Evolutionary conservation across 345 rosid species (phyloP).

Genomic region (Hevea brasiliensis): DNA sequence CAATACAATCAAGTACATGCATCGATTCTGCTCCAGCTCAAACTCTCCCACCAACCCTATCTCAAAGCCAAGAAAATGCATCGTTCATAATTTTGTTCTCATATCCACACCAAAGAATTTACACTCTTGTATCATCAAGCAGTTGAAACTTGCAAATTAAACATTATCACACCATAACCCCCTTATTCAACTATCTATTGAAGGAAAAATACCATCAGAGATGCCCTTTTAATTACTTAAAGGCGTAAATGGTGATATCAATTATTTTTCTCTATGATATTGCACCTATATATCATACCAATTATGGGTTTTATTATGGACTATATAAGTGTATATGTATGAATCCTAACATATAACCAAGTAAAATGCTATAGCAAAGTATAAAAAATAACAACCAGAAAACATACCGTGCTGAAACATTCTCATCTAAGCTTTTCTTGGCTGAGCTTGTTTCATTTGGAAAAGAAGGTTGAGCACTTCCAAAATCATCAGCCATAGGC

Average conservation of each 20-base stretch:
- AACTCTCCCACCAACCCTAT: background rate
- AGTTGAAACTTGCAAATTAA: background rate
- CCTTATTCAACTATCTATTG: background rate
- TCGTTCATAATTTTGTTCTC: background rate
- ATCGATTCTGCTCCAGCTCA: background rate
- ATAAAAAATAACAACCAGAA: background rate
- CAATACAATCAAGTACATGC: background rate
- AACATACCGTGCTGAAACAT: conserved; percentile 52
- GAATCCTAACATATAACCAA: background rate
- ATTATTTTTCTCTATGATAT: background rate
- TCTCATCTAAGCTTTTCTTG: conserved; percentile 49
- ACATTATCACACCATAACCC: background rate
- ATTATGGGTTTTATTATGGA: background rate
- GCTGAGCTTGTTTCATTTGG: conserved; percentile 41
- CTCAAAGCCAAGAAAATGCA: background rate
- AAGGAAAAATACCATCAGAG: background rate
- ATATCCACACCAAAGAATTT: background rate
- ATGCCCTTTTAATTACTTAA: background rate
- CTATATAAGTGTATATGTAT: background rate
- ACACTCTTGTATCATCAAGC: background rate
- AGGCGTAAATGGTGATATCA: background rate
- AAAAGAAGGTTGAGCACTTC: conserved; percentile 37
- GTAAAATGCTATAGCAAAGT: background rate
- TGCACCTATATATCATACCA: background rate
- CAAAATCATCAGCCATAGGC: conserved; percentile 64